Percentiles rank a stretch among this genome's conserved stretches.
Evolutionary conservation across 768 basidiomycete species (phyloP).

Genomic region (Glaciozyma antarctica): DNA sequence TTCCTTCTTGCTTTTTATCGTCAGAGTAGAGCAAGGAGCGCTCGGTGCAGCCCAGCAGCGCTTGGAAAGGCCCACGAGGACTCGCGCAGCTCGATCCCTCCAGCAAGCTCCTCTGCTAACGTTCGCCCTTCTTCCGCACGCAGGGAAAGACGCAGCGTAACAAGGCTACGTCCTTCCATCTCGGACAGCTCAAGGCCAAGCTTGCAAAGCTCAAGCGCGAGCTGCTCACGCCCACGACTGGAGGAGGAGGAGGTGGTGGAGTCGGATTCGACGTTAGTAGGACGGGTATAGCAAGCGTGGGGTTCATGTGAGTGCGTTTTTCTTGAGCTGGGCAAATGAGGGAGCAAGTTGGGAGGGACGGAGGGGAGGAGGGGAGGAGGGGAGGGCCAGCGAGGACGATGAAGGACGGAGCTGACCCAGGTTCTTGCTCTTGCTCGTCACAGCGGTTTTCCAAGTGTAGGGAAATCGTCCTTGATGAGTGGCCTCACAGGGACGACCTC

Average conservation of each 20-base stretch:
- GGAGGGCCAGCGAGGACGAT: background rate
- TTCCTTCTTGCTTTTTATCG: too few species aligned
- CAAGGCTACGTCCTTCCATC: conserved; percentile 36
- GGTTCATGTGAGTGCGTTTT: conserved; percentile 69
- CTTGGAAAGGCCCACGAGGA: too few species aligned
- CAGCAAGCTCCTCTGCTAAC: too few species aligned
- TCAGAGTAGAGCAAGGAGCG: too few species aligned
- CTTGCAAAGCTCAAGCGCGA: conserved; percentile 93
- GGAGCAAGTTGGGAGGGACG: too few species aligned
- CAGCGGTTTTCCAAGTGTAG: conserved; percentile 67
- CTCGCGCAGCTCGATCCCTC: too few species aligned
- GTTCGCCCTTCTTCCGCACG: background rate
- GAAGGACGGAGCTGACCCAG: background rate
- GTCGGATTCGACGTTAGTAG: conserved; percentile 95
- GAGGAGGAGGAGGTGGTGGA: conserved; percentile 77
- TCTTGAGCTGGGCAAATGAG: background rate
- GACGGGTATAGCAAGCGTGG: conserved; percentile 70
- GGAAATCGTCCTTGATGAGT: conserved; percentile 75
- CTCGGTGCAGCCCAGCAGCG: too few species aligned
- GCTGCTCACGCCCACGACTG: conserved; percentile 65
- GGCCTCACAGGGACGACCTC: conserved; percentile 94
- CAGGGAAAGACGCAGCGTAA: conserved; percentile 39
- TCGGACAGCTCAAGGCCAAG: conserved; percentile 52
- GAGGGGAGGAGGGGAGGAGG: background rate
- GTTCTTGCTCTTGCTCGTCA: background rate